phyloP scores from a whole-genome alignment of 148 eudicot species.

The Rhododendron griersonianum region DNA sequence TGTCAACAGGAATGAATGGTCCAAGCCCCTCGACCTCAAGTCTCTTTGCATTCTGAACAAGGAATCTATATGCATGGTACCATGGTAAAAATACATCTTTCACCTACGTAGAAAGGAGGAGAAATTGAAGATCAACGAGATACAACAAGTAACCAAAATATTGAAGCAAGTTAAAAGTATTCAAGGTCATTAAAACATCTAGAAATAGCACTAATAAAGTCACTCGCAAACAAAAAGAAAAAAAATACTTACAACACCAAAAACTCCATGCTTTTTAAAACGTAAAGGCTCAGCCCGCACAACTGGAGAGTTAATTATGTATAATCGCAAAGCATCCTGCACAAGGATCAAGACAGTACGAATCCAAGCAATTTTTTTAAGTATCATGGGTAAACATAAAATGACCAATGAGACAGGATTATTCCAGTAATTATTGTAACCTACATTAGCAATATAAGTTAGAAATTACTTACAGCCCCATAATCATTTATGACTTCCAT shows the following conservation, averaged over 20 bases:
- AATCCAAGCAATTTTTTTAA: slow-evolving; percentile 1
- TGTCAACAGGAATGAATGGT: slow-evolving; percentile 63
- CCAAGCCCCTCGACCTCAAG: slow-evolving; percentile 85
- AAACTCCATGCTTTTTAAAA: slow-evolving; percentile 89
- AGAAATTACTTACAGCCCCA: slow-evolving; percentile 76
- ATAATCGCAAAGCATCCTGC: slow-evolving; percentile 90
- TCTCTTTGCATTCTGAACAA: slow-evolving; percentile 94
- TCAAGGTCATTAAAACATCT: neutral
- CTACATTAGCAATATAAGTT: neutral
- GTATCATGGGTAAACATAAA: neutral
- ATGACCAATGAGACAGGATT: neutral
- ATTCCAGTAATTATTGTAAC: neutral
- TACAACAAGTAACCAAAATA: neutral
- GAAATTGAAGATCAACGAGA: slow-evolving; percentile 8
- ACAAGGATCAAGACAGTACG: neutral
- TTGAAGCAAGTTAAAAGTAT: neutral
- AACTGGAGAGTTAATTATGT: slow-evolving; percentile 92
- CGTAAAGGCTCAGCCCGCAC: slow-evolving; percentile 97
- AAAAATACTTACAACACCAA: slow-evolving; percentile 59
- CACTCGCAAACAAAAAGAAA: neutral
- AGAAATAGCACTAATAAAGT: neutral
- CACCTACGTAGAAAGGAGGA: slow-evolving; percentile 35
- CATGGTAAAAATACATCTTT: slow-evolving; percentile 98
- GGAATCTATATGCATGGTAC: slow-evolving; percentile 98
- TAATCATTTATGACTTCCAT: slow-evolving; percentile 76